Conservation (phyloP, 371 early-diverging fungal genomes). For the Chytridiales sp. region DNA sequence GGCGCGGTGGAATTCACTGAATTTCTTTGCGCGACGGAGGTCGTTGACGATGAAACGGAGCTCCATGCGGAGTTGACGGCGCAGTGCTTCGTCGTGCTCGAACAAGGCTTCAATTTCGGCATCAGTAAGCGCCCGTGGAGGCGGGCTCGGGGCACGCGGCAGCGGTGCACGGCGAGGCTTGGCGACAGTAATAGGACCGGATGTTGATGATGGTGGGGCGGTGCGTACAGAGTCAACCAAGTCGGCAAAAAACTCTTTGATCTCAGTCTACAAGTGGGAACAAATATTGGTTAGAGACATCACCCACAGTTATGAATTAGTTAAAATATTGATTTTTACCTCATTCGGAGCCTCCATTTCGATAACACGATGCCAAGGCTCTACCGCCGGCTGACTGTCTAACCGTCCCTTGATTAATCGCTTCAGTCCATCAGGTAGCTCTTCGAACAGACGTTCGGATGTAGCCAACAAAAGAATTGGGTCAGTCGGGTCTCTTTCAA, state of each 20-base stretch:
- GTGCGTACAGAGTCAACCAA: constrained; percentile 24
- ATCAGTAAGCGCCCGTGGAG: constrained; percentile 46
- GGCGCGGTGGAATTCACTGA: constrained; percentile 46
- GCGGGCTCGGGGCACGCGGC: constrained; percentile 46
- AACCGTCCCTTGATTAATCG: constrained; percentile 28
- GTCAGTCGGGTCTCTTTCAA: constrained; percentile 48
- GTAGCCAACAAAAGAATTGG: constrained; percentile 59
- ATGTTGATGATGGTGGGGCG: constrained; percentile 17
- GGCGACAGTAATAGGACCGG: constrained; percentile 12
- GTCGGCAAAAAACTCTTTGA: constrained; percentile 29
- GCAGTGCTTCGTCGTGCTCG: constrained; percentile 48
- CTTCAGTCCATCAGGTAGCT: constrained; percentile 21
- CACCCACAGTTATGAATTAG: constrained; percentile 5
- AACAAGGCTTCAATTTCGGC: constrained; percentile 43
- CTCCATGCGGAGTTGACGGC: constrained; percentile 50
- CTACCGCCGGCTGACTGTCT: constrained; percentile 15
- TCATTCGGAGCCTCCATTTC: constrained; percentile 31
- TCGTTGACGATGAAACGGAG: constrained; percentile 52
- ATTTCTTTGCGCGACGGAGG: constrained; percentile 45
- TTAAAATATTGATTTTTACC: constrained; percentile 14
- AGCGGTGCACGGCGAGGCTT: constrained; percentile 23
- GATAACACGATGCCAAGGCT: constrained; percentile 36
- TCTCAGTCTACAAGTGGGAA: constrained; percentile 15
- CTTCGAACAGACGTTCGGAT: constrained; percentile 42
- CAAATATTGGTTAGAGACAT: constrained; percentile 1